phyloP scores from a whole-genome alignment of 1,139 yeast species.

The Spencermartinsiella ligniputridi region DNA sequence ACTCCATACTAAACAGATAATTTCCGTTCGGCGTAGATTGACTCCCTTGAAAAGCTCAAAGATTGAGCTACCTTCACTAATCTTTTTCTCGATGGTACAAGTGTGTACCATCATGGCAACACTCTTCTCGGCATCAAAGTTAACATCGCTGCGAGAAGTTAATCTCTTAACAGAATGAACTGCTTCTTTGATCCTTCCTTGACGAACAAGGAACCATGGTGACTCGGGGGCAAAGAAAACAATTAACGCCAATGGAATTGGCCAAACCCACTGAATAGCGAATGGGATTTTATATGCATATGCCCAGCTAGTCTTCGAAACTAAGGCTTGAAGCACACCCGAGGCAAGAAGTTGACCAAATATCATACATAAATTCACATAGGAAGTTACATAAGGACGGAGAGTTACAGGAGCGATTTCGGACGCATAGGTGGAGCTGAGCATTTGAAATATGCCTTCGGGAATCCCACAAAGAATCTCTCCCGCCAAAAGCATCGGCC shows the following conservation, averaged over 20 bases:
- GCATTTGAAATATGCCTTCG: conserved; percentile 44
- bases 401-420: conserved; percentile 43
- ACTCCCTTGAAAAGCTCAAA: conserved; percentile 46
- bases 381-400: conserved; percentile 41
- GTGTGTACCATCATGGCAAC: conserved; percentile 38
- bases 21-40: conserved; percentile 50
- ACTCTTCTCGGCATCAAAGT: conserved; percentile 23
- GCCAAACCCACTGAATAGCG: conserved; percentile 13
- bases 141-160: conserved; percentile 8
- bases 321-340: conserved; percentile 13
- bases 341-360: conserved; percentile 17
- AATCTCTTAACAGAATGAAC: conserved; percentile 24
- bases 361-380: conserved; percentile 42
- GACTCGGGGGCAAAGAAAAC: conserved; percentile 53
- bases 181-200: conserved; percentile 38
- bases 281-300: conserved; percentile 18
- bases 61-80: conserved; percentile 33
- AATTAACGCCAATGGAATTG: conserved; percentile 39
- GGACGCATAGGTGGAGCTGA: conserved; percentile 42
- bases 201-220: conserved; percentile 50
- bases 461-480: conserved; percentile 41
- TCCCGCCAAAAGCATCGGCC: conserved; percentile 34
- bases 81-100: conserved; percentile 38
- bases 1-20: conserved; percentile 43
- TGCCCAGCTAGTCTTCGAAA: conserved; percentile 5